Conservation (phyloP, 441 rosid genomes). For the Syzygium syzygioides region DNA sequence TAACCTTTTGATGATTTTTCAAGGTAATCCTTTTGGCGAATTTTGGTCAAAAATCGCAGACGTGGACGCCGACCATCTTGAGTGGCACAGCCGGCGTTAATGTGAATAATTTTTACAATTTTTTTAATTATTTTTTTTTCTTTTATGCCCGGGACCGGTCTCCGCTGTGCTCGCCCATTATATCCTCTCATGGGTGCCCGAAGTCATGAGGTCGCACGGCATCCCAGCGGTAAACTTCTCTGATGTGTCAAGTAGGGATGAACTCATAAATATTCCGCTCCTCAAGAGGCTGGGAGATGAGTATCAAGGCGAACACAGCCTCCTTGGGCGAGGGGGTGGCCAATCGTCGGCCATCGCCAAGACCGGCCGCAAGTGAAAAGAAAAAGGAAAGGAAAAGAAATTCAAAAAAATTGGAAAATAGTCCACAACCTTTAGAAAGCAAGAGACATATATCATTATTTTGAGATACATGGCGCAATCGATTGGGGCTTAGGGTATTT, state of each 20-base stretch:
- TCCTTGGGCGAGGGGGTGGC: neutral
- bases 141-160: neutral
- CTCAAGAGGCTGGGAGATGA: neutral
- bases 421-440: neutral
- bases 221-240: neutral
- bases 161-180: neutral
- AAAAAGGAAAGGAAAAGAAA: neutral
- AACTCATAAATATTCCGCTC: neutral
- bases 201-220: neutral
- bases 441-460: no score
- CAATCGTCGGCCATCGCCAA: neutral
- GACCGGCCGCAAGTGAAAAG: neutral
- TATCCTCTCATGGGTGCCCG: neutral
- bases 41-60: rapidly evolving
- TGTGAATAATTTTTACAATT: rapidly evolving
- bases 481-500: no score
- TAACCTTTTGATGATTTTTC: neutral
- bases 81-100: rapidly evolving
- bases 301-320: neutral
- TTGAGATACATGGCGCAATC: neutral
- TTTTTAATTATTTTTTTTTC: neutral
- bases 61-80: rapidly evolving
- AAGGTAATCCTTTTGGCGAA: rapidly evolving
- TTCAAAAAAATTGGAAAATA: neutral
- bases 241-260: neutral